Percentiles rank a stretch among this genome's conserved stretches.
Conservation (phyloP, 148 eudicot genomes). For the Vaccinium vitisidaea region DNA sequence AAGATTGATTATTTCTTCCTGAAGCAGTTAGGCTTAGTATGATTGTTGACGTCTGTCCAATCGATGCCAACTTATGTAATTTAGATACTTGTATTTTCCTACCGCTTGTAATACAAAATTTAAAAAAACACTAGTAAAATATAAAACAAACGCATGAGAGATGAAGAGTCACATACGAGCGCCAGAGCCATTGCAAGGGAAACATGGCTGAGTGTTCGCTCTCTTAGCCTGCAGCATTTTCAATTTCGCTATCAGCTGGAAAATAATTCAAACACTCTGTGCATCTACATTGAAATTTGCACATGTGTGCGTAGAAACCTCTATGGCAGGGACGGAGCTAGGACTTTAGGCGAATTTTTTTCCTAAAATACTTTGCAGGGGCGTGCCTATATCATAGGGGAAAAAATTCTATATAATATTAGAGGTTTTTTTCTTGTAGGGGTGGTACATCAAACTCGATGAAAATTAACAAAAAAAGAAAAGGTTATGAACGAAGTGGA, state of each 20-base stretch:
- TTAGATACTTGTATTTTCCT: too few species aligned
- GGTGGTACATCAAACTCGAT: neutral
- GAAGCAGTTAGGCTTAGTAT: too few species aligned
- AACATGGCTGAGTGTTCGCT: slow-evolving; percentile 88
- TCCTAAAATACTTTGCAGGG: too few species aligned
- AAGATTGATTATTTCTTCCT: too few species aligned
- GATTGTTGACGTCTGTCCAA: too few species aligned
- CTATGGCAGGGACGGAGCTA: too few species aligned
- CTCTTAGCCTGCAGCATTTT: slow-evolving; percentile 65
- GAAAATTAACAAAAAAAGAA: neutral
- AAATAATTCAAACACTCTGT: neutral
- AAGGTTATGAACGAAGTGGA: neutral
- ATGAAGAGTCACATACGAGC: slow-evolving; percentile 72
- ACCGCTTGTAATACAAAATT: too few species aligned
- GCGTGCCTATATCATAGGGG: too few species aligned
- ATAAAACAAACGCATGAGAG: slow-evolving; percentile 8
- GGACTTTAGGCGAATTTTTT: too few species aligned
- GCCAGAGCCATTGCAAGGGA: slow-evolving; percentile 87
- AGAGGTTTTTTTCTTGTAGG: too few species aligned
- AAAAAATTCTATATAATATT: too few species aligned
- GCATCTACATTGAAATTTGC: neutral
- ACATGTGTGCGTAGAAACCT: neutral
- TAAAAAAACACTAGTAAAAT: neutral
- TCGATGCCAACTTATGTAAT: too few species aligned
- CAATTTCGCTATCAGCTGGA: slow-evolving; percentile 5